phyloP scores from a whole-genome alignment of 192 early-diverging fungal species.

The Rhizoclosmatium sp. region DNA sequence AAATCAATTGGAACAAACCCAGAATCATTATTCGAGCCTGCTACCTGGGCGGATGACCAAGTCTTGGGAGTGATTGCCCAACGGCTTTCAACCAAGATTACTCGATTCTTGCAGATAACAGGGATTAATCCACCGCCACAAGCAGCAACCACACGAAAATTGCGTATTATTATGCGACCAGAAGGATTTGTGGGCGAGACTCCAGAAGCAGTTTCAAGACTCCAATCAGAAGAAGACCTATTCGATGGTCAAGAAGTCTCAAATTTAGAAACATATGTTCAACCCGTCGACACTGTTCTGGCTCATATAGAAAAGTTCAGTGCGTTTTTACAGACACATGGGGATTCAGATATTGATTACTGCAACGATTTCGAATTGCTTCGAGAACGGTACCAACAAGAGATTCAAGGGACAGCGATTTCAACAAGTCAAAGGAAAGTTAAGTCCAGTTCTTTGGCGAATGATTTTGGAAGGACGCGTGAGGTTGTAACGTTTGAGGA shows the following conservation, averaged over 20 bases:
- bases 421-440: conserved; percentile 5
- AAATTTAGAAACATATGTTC: background rate
- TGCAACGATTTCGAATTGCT: conserved; percentile 20
- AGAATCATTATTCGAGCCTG: background rate
- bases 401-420: background rate
- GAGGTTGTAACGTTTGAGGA: conserved; percentile 25
- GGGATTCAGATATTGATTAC: background rate
- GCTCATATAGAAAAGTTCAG: conserved; percentile 11
- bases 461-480: background rate
- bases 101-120: conserved; percentile 29
- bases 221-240: conserved; percentile 24
- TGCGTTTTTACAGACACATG: background rate
- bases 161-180: conserved; percentile 48
- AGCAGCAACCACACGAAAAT: background rate
- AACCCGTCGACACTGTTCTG: background rate
- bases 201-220: conserved; percentile 21
- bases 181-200: conserved; percentile 40
- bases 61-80: background rate
- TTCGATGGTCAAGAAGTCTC: background rate
- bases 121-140: background rate
- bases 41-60: background rate
- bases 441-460: conserved; percentile 22
- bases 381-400: background rate
- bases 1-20: background rate
- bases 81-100: conserved; percentile 1